Evolutionary conservation across 768 basidiomycete species (phyloP).

Genomic region (Cubamyces sp.): DNA sequence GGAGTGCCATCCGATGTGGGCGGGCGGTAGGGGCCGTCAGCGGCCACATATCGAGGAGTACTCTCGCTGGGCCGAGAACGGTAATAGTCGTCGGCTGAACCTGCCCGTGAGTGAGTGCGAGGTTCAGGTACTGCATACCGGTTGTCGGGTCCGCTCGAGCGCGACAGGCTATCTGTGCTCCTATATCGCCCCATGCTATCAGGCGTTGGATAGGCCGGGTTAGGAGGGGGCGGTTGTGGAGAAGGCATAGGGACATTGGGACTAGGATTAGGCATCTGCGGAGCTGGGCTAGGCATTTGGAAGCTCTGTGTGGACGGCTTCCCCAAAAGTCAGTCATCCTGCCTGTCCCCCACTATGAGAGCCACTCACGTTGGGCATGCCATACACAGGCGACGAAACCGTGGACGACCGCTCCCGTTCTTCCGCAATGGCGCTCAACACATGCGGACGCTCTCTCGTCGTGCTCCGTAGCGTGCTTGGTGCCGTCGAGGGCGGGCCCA

Average conservation of each 20-base stretch:
- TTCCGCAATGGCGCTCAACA: slow-evolving; percentile 55
- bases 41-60: slow-evolving; percentile 1
- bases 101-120: slow-evolving; percentile 6
- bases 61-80: not conserved
- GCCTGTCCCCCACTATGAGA: not conserved
- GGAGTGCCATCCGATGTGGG: slow-evolving; percentile 2
- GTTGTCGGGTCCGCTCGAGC: not conserved
- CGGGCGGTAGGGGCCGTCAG: not conserved
- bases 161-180: slow-evolving; percentile 10
- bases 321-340: not conserved
- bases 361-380: slow-evolving; percentile 15
- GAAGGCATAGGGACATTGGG: slow-evolving; percentile 8
- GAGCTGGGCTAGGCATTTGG: slow-evolving; percentile 21
- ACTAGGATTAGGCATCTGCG: slow-evolving; percentile 17
- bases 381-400: slow-evolving; percentile 22
- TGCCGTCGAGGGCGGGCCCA: slow-evolving; percentile 45
- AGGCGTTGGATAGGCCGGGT: slow-evolving; percentile 12
- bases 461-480: slow-evolving; percentile 22
- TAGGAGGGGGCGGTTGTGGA: slow-evolving; percentile 20
- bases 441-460: slow-evolving; percentile 37
- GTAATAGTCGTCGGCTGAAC: slow-evolving; percentile 5
- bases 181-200: slow-evolving; percentile 10
- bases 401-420: slow-evolving; percentile 34
- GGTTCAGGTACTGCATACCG: not conserved
- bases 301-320: slow-evolving; percentile 19